Base-by-base conservation (phyloP, 2,329 filamentous ascomycete genomes). In the Arachnopeziza araneosa region DNA sequence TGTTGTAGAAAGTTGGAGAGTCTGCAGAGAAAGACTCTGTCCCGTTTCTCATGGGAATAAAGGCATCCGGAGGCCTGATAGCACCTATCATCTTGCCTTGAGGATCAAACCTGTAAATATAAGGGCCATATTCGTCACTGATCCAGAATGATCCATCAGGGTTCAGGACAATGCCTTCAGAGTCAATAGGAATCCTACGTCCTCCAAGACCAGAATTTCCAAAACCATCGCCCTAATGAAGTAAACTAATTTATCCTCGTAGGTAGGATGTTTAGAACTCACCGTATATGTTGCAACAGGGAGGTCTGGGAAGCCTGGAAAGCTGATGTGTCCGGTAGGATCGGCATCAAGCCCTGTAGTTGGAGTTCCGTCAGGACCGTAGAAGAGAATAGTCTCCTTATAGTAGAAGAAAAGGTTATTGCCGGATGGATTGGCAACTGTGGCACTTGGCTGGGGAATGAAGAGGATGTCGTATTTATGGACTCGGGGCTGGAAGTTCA, bases 61-160 rank as follows among this genome's bases (percentile, higher is more conserved):
- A 78, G 0, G 87, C 86, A 55, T 82, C 76, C 0, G 86, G 86
- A 0, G 87, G 87, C 17, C 82, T 79, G 60, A 90, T 85, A 0
- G 87, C 87, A 1, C 76, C 74, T 19, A 83, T 71, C 82, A 91
- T 86, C 36, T 75, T 77, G 44, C 88, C 88, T 0, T 71, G 68
- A 2, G 71, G 64, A 62, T 79, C 75, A 73, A 91, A 90, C 52
- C 84, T 80, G 77, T 89, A 91, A 23, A 90, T 75, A 66, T 86
- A 90, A 0, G 86, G 86, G 0, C 86, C 87, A 69, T 89, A 88
- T 73, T 90, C 88, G 68, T 91, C 88, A 36, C 63, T 66, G 21
- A 69, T 76, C 85, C 86, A 91, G 74, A 89, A 90, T 0, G 78
- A 77, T 14, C 82, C 84, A 58, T 88, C 81, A 0, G 74, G 65